phyloP scores from a whole-genome alignment of 73 alveolate species.

The Tetrahymena thermophila region DNA sequence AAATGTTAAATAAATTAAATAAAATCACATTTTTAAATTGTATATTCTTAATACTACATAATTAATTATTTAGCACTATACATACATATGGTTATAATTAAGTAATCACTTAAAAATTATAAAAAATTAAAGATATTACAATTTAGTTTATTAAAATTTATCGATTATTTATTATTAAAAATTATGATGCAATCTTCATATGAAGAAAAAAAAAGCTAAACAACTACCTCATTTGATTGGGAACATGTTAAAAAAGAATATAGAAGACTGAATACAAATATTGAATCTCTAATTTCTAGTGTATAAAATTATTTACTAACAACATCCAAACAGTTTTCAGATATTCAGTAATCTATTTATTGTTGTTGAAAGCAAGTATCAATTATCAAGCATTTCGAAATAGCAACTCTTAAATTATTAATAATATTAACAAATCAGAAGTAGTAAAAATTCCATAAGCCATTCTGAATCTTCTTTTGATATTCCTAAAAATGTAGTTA shows the following conservation, averaged over 20 bases:
- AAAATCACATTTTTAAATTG: no score
- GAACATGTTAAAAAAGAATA: not conserved
- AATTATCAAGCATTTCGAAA: not conserved
- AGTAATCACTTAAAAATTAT: not conserved
- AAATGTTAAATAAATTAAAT: no score
- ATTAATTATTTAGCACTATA: not conserved
- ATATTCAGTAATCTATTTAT: not conserved
- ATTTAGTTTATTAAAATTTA: not conserved
- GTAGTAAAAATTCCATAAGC: not conserved
- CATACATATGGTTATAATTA: not conserved
- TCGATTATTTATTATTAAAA: not conserved
- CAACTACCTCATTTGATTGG: not conserved
- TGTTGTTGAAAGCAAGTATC: not conserved
- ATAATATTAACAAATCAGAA: not conserved
- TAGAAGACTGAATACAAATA: not conserved
- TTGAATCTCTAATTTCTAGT: not conserved
- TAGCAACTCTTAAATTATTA: not conserved
- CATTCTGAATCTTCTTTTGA: not conserved
- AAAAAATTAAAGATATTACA: not conserved
- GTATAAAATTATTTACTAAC: not conserved
- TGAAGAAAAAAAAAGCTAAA: not conserved
- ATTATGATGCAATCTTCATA: not conserved
- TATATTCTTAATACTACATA: no score
- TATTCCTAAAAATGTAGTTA: not conserved
- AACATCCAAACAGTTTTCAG: not conserved